Base-by-base conservation (phyloP, 257 asterid species). In the Ilex aquifolium region DNA sequence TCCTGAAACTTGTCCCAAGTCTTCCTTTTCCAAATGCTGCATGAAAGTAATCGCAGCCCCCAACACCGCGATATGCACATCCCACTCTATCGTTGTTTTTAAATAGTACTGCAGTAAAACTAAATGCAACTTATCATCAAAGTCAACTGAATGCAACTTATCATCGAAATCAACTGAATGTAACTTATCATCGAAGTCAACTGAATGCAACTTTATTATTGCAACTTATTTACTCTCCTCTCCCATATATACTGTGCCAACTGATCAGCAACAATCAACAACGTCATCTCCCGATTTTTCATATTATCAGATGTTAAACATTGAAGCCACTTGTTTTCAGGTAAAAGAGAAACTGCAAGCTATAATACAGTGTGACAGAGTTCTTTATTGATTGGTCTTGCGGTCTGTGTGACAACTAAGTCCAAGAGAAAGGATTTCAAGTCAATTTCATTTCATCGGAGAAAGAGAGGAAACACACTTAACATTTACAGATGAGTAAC, bases 1-100 rank as follows among this genome's bases (percentile, higher is more conserved):
- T 93, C 99, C 94, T 90, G 96, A 62, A 93, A 90, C 69, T 97
- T 82, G 62, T 93, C 97, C 51, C 97, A 82, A 11, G 90, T 96
- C 29, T 53, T 81, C 2, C 88, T 61, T 62, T 79, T 84, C 17
- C 61, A 93, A 67, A 59, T 96, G 90, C 81, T 87, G 97, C 53
- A 93, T 87, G 40, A 93, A 93, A 68, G 90, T 87, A 51, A 90
- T 90, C 4, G 88, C 95, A 0, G 97, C 99, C 53, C 92, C 85
- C 76, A 93, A 61, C 2, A 97, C 97, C 0, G 99, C 97, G 16
- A 93, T 90, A 69, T 82, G 83, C 15, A 90, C 97, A 69, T 87
- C 95, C 9, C 84, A 44, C 59, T 75, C 76, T 7, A 80, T 62
- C 1, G 92, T 83, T 67, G 64, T 73, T 44, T 81, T 85, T 77